Conservation (phyloP, 345 rosid genomes). For the Ailanthus altissimus region DNA sequence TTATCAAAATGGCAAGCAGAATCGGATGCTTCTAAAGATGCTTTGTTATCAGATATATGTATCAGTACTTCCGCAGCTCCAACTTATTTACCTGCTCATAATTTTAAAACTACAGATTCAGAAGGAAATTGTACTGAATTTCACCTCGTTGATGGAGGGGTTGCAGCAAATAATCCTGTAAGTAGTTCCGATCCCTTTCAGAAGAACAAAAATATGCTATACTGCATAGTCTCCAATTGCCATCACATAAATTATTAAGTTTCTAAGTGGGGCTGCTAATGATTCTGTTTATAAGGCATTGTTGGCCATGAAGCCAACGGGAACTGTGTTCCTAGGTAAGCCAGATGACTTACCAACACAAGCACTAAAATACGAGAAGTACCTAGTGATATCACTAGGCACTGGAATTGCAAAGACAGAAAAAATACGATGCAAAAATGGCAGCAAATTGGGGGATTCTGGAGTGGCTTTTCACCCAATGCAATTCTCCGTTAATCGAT, state of each 20-base stretch:
- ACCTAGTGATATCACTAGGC: conserved; percentile 33
- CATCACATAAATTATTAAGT: no score
- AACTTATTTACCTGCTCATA: conserved; percentile 19
- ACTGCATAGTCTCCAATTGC: no score
- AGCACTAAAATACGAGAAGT: conserved; percentile 21
- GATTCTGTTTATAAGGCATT: conserved; percentile 10
- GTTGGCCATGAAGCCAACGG: conserved; percentile 32
- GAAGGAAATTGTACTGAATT: conserved; percentile 24
- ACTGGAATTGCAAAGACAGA: conserved; percentile 28
- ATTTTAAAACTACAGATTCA: conserved; percentile 19
- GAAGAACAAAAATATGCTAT: no score
- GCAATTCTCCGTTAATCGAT: conserved; percentile 29
- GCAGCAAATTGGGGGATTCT: conserved; percentile 39
- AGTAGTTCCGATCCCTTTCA: neutral
- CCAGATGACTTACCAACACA: conserved; percentile 17
- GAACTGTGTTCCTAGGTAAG: conserved; percentile 18
- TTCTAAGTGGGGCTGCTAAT: neutral
- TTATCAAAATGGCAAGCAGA: conserved; percentile 20
- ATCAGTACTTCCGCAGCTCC: conserved; percentile 28
- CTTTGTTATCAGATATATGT: conserved; percentile 22
- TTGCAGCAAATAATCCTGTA: conserved; percentile 34
- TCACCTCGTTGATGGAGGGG: conserved; percentile 26
- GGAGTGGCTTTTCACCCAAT: conserved; percentile 28
- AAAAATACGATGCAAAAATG: conserved; percentile 22
- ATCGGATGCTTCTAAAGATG: conserved; percentile 26